These are phyloP conservation scores for Tetrastigma voinierianum DNA, from an alignment of 164 flowering plant genomes.

Conservation along the genomic window DNA sequence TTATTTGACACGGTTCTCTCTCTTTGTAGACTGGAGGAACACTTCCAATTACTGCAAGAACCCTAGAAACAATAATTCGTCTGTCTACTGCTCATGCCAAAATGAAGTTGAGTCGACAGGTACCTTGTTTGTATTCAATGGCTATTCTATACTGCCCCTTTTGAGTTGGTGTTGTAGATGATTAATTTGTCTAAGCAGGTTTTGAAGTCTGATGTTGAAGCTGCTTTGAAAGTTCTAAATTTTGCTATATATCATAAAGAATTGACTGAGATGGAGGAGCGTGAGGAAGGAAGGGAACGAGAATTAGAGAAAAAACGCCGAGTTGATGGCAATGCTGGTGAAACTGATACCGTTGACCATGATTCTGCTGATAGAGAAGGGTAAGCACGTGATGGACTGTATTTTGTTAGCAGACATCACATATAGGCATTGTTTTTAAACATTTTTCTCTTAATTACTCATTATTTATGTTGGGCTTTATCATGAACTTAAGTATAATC, in stretches of 20 bases:
- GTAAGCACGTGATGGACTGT: conserved; percentile 28
- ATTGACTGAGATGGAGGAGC: conserved; percentile 92
- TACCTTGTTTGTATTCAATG: conserved; percentile 17
- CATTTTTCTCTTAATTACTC: neutral
- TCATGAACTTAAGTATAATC: neutral
- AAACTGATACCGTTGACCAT: conserved; percentile 12
- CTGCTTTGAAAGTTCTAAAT: conserved; percentile 89
- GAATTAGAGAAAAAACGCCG: conserved; percentile 55
- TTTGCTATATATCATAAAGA: conserved; percentile 98
- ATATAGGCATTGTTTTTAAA: neutral
- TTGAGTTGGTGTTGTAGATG: neutral
- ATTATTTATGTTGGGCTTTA: no score
- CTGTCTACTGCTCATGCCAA: conserved; percentile 99
- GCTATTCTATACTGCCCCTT: neutral
- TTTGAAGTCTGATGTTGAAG: conserved; percentile 75
- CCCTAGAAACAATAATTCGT: conserved; percentile 93
- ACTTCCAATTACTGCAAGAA: conserved; percentile 97
- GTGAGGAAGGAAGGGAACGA: conserved; percentile 73
- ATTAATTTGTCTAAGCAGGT: conserved; percentile 47
- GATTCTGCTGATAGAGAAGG: conserved; percentile 27
- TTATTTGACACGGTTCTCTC: conserved; percentile 1
- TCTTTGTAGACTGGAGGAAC: conserved; percentile 82
- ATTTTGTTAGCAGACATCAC: neutral
- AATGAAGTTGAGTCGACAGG: conserved; percentile 81
- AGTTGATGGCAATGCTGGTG: conserved; percentile 40